These are phyloP conservation scores for Rhododendron ferrugineum DNA, from an alignment of 148 eudicot species.

Conservation along the genomic window DNA sequence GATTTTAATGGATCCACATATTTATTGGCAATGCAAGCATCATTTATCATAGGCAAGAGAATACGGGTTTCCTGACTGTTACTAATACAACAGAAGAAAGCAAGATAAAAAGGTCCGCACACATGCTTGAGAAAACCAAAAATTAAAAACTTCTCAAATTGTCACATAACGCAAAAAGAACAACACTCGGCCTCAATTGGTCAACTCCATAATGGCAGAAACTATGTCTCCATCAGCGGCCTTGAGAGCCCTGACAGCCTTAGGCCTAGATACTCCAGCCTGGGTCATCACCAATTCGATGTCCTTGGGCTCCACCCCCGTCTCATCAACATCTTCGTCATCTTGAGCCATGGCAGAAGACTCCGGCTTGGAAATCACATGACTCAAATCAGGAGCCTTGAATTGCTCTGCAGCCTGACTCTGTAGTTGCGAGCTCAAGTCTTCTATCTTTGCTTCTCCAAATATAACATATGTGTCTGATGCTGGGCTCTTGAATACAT, in stretches of 20 bases:
- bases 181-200: slow-evolving; percentile 29
- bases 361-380: slow-evolving; percentile 56
- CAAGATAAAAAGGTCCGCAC: neutral
- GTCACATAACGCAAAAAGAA: neutral
- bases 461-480: slow-evolving; percentile 81
- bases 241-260: slow-evolving; percentile 78
- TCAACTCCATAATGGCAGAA: slow-evolving; percentile 82
- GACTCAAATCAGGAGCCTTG: slow-evolving; percentile 67
- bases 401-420: slow-evolving; percentile 92
- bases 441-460: slow-evolving; percentile 95
- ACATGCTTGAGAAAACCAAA: neutral
- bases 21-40: neutral
- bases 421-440: slow-evolving; percentile 85
- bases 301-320: slow-evolving; percentile 77
- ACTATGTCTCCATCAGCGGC: slow-evolving; percentile 76
- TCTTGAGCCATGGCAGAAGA: slow-evolving; percentile 53
- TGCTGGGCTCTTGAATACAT: slow-evolving; percentile 88
- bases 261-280: slow-evolving; percentile 64
- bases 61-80: neutral
- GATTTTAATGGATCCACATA: neutral
- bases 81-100: slow-evolving; percentile 3
- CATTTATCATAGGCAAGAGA: neutral
- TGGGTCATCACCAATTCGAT: slow-evolving; percentile 86
- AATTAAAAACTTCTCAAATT: neutral
- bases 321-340: slow-evolving; percentile 71